Evolutionary conservation across 2,329 filamentous ascomycete genomes (phyloP), one percentile per base, ranked within the genome.

Genomic region (Hypoxylon sp.): DNA sequence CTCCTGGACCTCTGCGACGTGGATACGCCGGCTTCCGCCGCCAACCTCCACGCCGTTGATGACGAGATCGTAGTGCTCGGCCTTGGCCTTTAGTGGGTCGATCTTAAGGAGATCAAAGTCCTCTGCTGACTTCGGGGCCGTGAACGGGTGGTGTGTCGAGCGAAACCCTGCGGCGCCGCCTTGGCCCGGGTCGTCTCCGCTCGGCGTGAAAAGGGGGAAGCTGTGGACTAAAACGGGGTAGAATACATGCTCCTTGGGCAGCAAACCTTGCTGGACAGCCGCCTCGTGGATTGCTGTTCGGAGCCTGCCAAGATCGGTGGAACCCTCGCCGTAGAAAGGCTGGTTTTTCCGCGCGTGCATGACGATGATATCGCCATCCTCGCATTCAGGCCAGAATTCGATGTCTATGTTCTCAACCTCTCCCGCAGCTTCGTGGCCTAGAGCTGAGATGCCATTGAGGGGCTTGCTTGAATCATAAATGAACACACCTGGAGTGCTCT

Each of bases 71-170:
- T 98, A 99, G 78, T 97, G 94, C 74, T 97, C 95, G 3, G 92
- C 97, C 73, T 87, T 88, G 1, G 89, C 94, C 51, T 85, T 81
- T 0, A 94, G 84, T 0, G 96, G 95, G 44, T 94, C 85, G 0
- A 85, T 90, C 39, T 90, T 84, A 1, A 98, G 87, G 0, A 93
- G 81, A 42, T 94, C 90, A 14, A 97, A 87, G 77, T 98, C 94
- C 3, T 84, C 82, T 0, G 86, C 80, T 0, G 88, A 88, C 37
- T 92, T 88, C 0, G 96, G 96, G 0, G 96, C 93, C 0, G 96
- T 99, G 81, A 99, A 99, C 0, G 96, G 96, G 78, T 99, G 96
- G 77, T 99, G 96, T 0, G 94, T 97, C 0, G 95, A 91, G 9
- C 91, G 89, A 74, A 98, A 90, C 3, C 94, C 94, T 0, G 94